Evolutionary conservation across 192 early-diverging fungal species (phyloP), one percentile per base, ranked within the genome.

Genomic region (Gryganskiella cystojenkinii): DNA sequence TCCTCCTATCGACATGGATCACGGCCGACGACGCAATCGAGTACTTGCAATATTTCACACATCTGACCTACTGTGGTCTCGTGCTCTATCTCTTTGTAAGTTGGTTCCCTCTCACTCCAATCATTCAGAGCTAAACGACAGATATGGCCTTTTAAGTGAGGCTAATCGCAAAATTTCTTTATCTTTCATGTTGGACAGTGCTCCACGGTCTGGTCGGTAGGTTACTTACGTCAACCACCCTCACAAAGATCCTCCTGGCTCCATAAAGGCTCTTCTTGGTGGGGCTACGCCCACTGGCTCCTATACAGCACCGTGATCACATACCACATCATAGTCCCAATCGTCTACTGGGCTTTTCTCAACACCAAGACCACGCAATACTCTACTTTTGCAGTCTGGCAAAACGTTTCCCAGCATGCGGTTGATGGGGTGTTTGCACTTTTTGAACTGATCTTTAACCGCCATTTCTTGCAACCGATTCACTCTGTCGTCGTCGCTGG

Each of bases 261-360:
- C 40, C 60, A 67, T 24, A 34, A 35, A 2, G 31, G 58, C 4
- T 56, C 64, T 7, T 58, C 64, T n/a, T 67, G 65, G 72, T 67
- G 64, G 58, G 72, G 72, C 20, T 67, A 54, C n/a, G 1, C 22
- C 3, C 70, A 78, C 55, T 78, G 73, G 72, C 64, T 75, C 11
- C 46, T 81, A 4, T 78, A 78, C 46, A 52, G 64, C 3, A 81
- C 67, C 22, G 49, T 81, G 22, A 50, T 71, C 35, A 61, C 56
- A 17, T 78, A 33, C 28, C 73, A 81, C 45, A 50, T 81, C 24
- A 33, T 76, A 13, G 80, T 81, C 10, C 80, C 80, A 1, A 58
- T 81, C 59, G 80, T 81, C 25, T 81, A 57, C 54, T 81, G 80
- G 80, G 42, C 80, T 2, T 20, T 71, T 57, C 67, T 81, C 56